phyloP scores from a whole-genome alignment of 2,329 filamentous ascomycete genomes.

The Botrytis fabae region DNA sequence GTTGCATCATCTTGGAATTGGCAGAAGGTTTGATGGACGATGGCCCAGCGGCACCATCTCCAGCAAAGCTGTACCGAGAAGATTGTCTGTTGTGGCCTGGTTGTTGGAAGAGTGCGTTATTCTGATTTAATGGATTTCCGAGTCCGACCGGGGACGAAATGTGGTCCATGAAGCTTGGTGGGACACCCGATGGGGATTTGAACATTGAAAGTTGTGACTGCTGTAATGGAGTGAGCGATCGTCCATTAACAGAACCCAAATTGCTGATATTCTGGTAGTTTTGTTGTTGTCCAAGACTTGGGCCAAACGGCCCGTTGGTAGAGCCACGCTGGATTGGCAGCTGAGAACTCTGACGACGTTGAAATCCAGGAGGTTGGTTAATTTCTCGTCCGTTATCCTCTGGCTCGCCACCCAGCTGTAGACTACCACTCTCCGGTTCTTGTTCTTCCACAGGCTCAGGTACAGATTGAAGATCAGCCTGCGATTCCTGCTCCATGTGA shows the following conservation, averaged over 20 bases:
- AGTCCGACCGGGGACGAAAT: slow-evolving; percentile 55
- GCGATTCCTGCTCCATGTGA: slow-evolving; percentile 54
- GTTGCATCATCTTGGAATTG: slow-evolving; percentile 78
- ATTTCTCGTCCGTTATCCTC: slow-evolving; percentile 62
- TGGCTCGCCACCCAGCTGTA: slow-evolving; percentile 88
- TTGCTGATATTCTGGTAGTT: slow-evolving; percentile 53
- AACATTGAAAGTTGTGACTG: slow-evolving; percentile 64
- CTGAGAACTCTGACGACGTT: slow-evolving; percentile 67
- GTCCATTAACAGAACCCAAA: slow-evolving; percentile 61
- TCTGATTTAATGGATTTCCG: slow-evolving; percentile 48
- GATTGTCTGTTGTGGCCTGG: slow-evolving; percentile 78
- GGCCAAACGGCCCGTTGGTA: slow-evolving; percentile 54
- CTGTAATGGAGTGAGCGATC: slow-evolving; percentile 79
- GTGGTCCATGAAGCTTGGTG: slow-evolving; percentile 56
- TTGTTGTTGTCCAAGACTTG: slow-evolving; percentile 47
- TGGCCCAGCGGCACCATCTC: slow-evolving; percentile 64
- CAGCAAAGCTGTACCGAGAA: slow-evolving; percentile 85
- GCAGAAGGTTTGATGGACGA: slow-evolving; percentile 71
- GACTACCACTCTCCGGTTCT: slow-evolving; percentile 75
- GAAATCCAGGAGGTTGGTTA: slow-evolving; percentile 47
- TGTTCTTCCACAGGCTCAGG: slow-evolving; percentile 62
- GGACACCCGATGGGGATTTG: slow-evolving; percentile 44
- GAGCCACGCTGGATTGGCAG: slow-evolving; percentile 71
- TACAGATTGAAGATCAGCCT: slow-evolving; percentile 51
- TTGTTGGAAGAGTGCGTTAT: slow-evolving; percentile 54